phyloP scores from a whole-genome alignment of 805 yeast species.

The Saccharomycopsis oosterbeekiorum region DNA sequence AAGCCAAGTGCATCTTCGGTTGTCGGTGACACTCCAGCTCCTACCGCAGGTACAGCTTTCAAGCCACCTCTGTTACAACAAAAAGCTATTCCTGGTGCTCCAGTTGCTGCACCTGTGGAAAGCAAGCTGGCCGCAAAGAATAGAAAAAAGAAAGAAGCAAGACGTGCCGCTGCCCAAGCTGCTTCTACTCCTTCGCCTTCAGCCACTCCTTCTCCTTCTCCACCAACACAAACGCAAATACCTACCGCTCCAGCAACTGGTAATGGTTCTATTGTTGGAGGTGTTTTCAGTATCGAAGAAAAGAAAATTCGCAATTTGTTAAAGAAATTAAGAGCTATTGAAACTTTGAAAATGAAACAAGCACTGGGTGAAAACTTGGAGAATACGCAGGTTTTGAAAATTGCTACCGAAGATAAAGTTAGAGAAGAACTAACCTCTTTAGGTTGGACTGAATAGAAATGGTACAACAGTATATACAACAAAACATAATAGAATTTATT shows the following conservation, averaged over 20 bases:
- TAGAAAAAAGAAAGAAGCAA: slow-evolving; percentile 64
- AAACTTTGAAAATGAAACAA: slow-evolving; percentile 76
- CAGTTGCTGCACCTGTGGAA: slow-evolving; percentile 37
- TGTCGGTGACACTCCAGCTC: slow-evolving; percentile 28
- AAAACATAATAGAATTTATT: not conserved
- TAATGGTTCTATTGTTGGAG: slow-evolving; percentile 44
- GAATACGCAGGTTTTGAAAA: slow-evolving; percentile 86
- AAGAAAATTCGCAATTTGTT: slow-evolving; percentile 84
- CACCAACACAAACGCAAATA: slow-evolving; percentile 16
- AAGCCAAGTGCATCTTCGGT: slow-evolving; percentile 24
- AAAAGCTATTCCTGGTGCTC: slow-evolving; percentile 46
- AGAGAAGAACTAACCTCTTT: slow-evolving; percentile 61
- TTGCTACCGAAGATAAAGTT: slow-evolving; percentile 75
- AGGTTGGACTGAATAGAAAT: slow-evolving; percentile 51
- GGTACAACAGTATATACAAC: not conserved
- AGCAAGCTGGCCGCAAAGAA: slow-evolving; percentile 63
- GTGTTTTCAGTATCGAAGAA: slow-evolving; percentile 68
- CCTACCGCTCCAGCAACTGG: slow-evolving; percentile 22
- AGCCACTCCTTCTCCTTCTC: not conserved
- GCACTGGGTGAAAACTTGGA: slow-evolving; percentile 77
- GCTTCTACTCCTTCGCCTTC: slow-evolving; percentile 11
- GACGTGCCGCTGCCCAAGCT: slow-evolving; percentile 26
- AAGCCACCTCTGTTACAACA: slow-evolving; percentile 24
- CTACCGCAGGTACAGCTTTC: slow-evolving; percentile 30
- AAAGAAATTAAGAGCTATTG: slow-evolving; percentile 94